phyloP scores from a whole-genome alignment of 352 stramenopile species.

The Blastocystis sp. region DNA sequence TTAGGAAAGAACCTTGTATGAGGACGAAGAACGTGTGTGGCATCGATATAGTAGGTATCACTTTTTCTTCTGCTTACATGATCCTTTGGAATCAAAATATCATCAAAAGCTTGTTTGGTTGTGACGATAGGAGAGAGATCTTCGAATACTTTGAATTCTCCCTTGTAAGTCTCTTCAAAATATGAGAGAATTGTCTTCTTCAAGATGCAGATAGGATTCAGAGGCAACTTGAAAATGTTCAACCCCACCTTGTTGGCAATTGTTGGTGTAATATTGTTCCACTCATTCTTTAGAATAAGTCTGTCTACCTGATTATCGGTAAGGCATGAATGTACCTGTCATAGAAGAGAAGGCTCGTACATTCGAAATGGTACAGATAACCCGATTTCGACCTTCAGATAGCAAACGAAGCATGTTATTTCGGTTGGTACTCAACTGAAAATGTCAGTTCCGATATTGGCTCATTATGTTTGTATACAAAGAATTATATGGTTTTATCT shows the following conservation, averaged over 20 bases:
- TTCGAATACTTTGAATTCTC: constrained; percentile 72
- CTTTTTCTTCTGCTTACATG: constrained; percentile 77
- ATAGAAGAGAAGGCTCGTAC: background rate
- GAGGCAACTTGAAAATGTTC: constrained; percentile 34
- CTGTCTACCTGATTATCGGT: background rate
- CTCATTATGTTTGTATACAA: no score
- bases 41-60: constrained; percentile 82
- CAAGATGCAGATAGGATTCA: constrained; percentile 51
- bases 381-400: no score
- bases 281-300: constrained; percentile 48
- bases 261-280: constrained; percentile 43
- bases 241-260: constrained; percentile 59
- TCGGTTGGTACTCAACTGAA: no score
- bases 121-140: constrained; percentile 77
- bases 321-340: background rate
- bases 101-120: constrained; percentile 80
- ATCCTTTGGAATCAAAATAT: constrained; percentile 80
- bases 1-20: constrained; percentile 69
- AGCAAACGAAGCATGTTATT: no score
- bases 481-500: no score
- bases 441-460: no score
- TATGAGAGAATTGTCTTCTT: constrained; percentile 54
- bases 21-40: constrained; percentile 73
- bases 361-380: background rate
- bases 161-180: constrained; percentile 3